These are phyloP conservation scores for Rhinocladiella mackenziei DNA, from an alignment of 2,329 filamentous ascomycete genomes.

Conservation along the genomic window DNA sequence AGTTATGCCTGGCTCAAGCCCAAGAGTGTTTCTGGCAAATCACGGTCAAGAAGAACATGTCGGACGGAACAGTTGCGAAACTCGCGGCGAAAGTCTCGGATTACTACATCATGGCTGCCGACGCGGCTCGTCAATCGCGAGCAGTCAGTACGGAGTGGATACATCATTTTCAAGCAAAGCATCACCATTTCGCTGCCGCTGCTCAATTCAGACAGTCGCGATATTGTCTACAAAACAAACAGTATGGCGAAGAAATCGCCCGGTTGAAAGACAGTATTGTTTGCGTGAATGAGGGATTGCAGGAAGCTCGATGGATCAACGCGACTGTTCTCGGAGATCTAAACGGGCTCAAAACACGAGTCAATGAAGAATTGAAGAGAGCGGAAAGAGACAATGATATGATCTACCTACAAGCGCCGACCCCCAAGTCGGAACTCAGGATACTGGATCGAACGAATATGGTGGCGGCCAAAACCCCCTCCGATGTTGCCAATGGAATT, in stretches of 20 bases:
- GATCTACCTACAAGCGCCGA: conserved; percentile 82
- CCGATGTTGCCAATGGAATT: conserved; percentile 75
- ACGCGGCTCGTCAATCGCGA: conserved; percentile 82
- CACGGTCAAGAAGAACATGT: conserved; percentile 87
- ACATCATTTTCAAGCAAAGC: conserved; percentile 94
- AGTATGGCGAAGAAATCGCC: conserved; percentile 92
- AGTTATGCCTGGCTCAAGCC: conserved; percentile 83
- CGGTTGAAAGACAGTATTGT: conserved; percentile 74
- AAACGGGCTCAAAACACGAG: conserved; percentile 73
- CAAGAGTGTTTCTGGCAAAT: conserved; percentile 99
- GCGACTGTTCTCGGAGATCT: conserved; percentile 78
- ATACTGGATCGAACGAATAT: conserved; percentile 82
- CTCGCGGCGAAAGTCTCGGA: conserved; percentile 88
- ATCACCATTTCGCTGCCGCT: conserved; percentile 93
- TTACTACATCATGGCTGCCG: conserved; percentile 77
- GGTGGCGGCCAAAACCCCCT: conserved; percentile 74
- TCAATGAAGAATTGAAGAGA: conserved; percentile 82
- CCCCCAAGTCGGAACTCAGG: conserved; percentile 82
- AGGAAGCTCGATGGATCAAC: conserved; percentile 76
- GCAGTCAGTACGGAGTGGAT: conserved; percentile 93
- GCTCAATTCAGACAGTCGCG: conserved; percentile 89
- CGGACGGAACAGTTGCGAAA: conserved; percentile 87
- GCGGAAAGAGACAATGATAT: conserved; percentile 92
- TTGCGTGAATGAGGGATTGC: conserved; percentile 81
- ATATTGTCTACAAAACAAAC: conserved; percentile 87